Evolutionary conservation across 2,329 filamentous ascomycete genomes (phyloP).

Genomic region (Talaromyces sp.): DNA sequence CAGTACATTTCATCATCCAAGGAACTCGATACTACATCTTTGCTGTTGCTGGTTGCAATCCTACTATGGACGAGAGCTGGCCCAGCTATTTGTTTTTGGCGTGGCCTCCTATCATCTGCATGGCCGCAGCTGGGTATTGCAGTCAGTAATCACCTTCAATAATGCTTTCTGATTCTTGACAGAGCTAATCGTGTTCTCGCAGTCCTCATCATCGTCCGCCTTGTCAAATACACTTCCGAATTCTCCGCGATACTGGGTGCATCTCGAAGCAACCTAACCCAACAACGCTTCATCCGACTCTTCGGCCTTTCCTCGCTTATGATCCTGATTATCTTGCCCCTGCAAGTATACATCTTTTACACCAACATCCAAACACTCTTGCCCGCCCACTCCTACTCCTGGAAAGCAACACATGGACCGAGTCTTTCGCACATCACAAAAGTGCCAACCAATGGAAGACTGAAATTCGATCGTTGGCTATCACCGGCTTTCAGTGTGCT

Average conservation of each 20-base stretch:
- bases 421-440: constrained; percentile 51
- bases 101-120: constrained; percentile 55
- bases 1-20: constrained; percentile 60
- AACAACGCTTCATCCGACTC: constrained; percentile 59
- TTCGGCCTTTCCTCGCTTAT: constrained; percentile 52
- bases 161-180: not conserved
- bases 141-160: constrained; percentile 40
- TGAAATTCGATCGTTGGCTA: constrained; percentile 58
- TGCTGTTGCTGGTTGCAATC: constrained; percentile 58
- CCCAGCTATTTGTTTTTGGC: constrained; percentile 53
- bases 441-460: constrained; percentile 43
- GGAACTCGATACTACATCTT: constrained; percentile 56
- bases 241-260: constrained; percentile 56
- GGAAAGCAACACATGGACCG: constrained; percentile 51
- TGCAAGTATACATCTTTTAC: constrained; percentile 52
- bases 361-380: constrained; percentile 37
- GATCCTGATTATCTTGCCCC: constrained; percentile 54
- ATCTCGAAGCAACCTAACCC: constrained; percentile 51
- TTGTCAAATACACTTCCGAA: constrained; percentile 58
- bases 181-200: not conserved
- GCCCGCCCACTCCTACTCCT: constrained; percentile 49
- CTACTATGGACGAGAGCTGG: constrained; percentile 57
- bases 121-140: constrained; percentile 56
- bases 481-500: constrained; percentile 53
- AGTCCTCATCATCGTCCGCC: constrained; percentile 61